Base-by-base conservation (phyloP, 2,329 filamentous ascomycete species). In the Fusarium algeriense region DNA sequence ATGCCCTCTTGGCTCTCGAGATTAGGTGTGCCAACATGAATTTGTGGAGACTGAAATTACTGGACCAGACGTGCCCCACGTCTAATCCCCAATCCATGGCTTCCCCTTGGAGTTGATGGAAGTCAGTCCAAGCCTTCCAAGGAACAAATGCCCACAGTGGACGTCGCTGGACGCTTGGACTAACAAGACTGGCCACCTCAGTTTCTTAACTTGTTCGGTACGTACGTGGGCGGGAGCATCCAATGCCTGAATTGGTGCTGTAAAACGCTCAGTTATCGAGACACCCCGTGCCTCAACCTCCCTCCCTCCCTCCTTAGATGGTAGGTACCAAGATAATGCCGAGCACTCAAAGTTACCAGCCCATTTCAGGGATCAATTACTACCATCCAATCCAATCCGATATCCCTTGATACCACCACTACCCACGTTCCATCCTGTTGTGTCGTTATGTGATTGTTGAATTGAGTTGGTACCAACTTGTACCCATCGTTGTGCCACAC, bases 61-160 rank as follows among this genome's bases (percentile, higher is more conserved):
- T 73, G 73, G 73, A 75, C 35, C 62, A 62, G 60, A 59, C 57
- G 46, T 41, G 73, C 73, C 71, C 73, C 73, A 75, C 73, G 71
- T 44, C 64, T 67, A 70, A 75, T 74, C 63, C 64, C 63, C 56
- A 67, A 67, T 56, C 64, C 73, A 70, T 61, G 70, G 69, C 53
- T 58, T 58, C 53, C 65, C 67, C 59, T 54, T 60, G 57, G 50
- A 61, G 44, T 65, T 54, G 37, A 64, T 40, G 63, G 44, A 45
- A 55, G 52, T 40, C 53, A 59, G 59, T 64, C 28, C 63, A 69
- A 54, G 67, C 53, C 53, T 69, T 68, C 37, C 58, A 69, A 69
- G 67, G 66, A 70, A 65, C 46, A 54, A 59, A 41, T 50, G 53
- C 43, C 64, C 55, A 50, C 64, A 48, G 32, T 44, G 48, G 59